Evolutionary conservation across 2,329 filamentous ascomycete genomes (phyloP), one percentile per base, ranked within the genome.

Genomic region (Fonsecaea multimorphosa): DNA sequence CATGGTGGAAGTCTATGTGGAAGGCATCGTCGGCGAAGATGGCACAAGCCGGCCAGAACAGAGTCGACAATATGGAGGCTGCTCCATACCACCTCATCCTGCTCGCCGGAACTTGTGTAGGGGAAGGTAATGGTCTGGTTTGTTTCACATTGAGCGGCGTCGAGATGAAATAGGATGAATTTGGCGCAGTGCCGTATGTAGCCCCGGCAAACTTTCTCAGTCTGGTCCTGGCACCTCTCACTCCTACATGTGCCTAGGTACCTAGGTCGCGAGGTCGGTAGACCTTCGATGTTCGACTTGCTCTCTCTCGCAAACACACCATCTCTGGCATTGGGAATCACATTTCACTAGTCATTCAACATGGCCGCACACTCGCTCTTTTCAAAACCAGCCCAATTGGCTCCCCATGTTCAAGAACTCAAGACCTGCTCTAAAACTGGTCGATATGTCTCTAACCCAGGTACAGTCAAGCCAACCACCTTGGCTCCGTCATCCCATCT

Each of bases 11-110:
- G 80, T 99, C 95, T 77, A 96, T 87, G 73, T 92, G 86, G 81
- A 89, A 93, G 72, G 96, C 93, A 78, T 99, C 94, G 76, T 99
- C 95, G 72, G 86, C 84, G 81, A 93, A 97, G 66, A 98, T 87
- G 70, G 93, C 69, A 38, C 19, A 58, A 19, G 62, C 31, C 31
- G 66, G 58, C 8, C 52, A 49, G 36, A 68, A 55, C 11, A 68
- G 36, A 34, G 56, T 36, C 12, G 61, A 22, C 32, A 67, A 46
- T 34, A 65, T 53, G 29, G 60, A 61, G 3, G 64, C 22, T 44
- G 63, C 36, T 52, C 65, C 67, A 67, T 66, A 58, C 67, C 65
- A 65, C 65, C 65, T 67, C 67, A 69, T 69, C 31, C 62, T 69
- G 65, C 75, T 40, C 31, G 24, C 58, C 58, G 22, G 58, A 29